Base-by-base conservation (phyloP, 805 yeast genomes). In the Myxozyma nipponensis region DNA sequence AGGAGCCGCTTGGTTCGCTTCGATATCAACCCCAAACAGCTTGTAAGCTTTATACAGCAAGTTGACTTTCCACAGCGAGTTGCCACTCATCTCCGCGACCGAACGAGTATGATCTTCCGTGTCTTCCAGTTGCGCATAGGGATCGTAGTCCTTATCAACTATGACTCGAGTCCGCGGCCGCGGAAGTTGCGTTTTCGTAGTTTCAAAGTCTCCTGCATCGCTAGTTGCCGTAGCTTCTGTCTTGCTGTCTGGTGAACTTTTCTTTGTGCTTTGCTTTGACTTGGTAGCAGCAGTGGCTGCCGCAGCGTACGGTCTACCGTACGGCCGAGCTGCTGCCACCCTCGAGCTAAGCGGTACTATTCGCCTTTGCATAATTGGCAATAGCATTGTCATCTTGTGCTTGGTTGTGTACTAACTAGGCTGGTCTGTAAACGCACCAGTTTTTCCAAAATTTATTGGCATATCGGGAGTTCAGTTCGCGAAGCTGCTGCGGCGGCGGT, bases 1-100 rank as follows among this genome's bases (percentile, higher is more conserved):
- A 1, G 97, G 89, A 24, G 97, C 98, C 0, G 97, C 85, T 64
- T 98, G 78, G 35, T 90, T 78, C 57, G 79, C 79, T 72, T 91
- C 98, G 95, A 91, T 88, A 68, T 91, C 96, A 50, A 91, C 72
- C 56, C 79, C 75, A 65, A 91, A 82, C 9, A 75, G 36, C 18
- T 53, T 48, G 50, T 70, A 66, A 28, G 68, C 43, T 24, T 30
- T 42, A 26, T 39, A 19, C 22, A 53, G 43, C 19, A 41, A 15
- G 13, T 41, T 21, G 9, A 51, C 47, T 23, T 41, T 47, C 58
- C 58, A 54, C 32, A 37, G 18, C n/a, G 54, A 21, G 21, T 39
- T 35, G 18, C 54, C 57, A n/a, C 45, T 37, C 7, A 49, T 38
- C 15, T 53, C 57, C 7, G 50, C 57, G 13, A 49, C 24, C 18